Percentiles rank a stretch among this genome's conserved stretches.
Conservation (phyloP, 2,329 filamentous ascomycete species). For the Cladosporium austrohemisphaericum region DNA sequence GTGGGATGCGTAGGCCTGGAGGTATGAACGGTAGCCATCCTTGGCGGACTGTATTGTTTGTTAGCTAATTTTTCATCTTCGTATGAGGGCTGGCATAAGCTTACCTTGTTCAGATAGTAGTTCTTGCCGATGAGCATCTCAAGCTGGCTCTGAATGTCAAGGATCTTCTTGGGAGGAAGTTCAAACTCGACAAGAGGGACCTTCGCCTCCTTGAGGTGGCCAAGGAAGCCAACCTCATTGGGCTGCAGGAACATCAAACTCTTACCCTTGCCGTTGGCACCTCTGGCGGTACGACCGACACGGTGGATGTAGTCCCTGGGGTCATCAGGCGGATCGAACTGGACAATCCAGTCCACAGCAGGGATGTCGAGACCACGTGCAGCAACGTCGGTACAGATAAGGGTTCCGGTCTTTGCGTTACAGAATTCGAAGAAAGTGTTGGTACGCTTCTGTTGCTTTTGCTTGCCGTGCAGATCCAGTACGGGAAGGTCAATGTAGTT, state of each 20-base stretch:
- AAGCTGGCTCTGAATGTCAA: conserved; percentile 74
- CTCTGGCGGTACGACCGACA: conserved; percentile 89
- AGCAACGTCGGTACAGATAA: conserved; percentile 96
- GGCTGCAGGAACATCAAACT: conserved; percentile 93
- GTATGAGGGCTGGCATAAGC: no score
- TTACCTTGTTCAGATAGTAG: conserved; percentile 89
- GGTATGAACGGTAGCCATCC: conserved; percentile 78
- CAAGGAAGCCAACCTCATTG: conserved; percentile 85
- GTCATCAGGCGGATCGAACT: conserved; percentile 70
- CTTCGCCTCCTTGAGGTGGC: conserved; percentile 82
- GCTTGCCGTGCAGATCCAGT: conserved; percentile 84
- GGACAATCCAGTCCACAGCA: conserved; percentile 91
- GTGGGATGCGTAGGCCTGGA: conserved; percentile 92
- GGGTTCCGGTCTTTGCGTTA: conserved; percentile 75
- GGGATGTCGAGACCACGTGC: conserved; percentile 94
- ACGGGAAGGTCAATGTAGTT: conserved; percentile 97
- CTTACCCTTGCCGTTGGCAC: conserved; percentile 75
- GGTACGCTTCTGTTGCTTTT: conserved; percentile 98
- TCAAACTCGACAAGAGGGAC: conserved; percentile 96
- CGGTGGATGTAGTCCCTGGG: conserved; percentile 84
- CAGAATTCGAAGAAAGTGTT: conserved; percentile 98
- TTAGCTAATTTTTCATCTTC: conserved; percentile 1
- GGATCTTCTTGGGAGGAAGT: conserved; percentile 85
- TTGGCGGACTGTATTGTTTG: conserved; percentile 52
- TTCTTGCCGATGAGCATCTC: conserved; percentile 93